phyloP scores from a whole-genome alignment of 176 grass and related monocot genomes.

The Zoysia pacifica region DNA sequence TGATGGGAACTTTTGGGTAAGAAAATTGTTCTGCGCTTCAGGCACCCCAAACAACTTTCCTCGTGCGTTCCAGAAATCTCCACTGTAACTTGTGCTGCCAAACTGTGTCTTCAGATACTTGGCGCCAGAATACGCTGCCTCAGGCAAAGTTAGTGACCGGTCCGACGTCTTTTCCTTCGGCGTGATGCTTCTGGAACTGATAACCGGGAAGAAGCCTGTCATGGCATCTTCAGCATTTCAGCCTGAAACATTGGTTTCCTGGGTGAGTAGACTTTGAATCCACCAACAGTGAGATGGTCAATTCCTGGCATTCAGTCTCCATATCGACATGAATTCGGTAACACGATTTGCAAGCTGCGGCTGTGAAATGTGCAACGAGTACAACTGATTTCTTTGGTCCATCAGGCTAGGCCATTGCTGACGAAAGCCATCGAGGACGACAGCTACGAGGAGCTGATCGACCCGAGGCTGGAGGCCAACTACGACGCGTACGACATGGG shows the following conservation, averaged over 20 bases:
- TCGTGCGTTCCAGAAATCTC: background rate
- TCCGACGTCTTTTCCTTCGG: slow-evolving; percentile 94
- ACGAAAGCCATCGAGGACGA: slow-evolving; percentile 49
- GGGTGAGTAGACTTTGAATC: slow-evolving; percentile 50
- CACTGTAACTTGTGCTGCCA: background rate
- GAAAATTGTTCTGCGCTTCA: background rate
- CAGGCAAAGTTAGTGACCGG: slow-evolving; percentile 70
- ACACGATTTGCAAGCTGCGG: background rate
- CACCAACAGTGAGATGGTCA: background rate
- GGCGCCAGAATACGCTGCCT: slow-evolving; percentile 76
- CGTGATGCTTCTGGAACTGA: slow-evolving; percentile 84
- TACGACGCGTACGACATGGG: slow-evolving; percentile 76
- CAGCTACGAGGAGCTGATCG: slow-evolving; percentile 63
- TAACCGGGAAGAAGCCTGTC: slow-evolving; percentile 71
- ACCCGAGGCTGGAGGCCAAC: slow-evolving; percentile 52
- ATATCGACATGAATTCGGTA: background rate
- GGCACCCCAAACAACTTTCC: background rate
- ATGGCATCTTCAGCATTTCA: slow-evolving; percentile 33
- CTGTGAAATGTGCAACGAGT: too few species aligned
- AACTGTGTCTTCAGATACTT: slow-evolving; percentile 57
- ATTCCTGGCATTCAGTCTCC: too few species aligned
- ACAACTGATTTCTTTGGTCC: background rate
- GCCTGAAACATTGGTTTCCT: slow-evolving; percentile 54
- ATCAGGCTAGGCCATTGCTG: slow-evolving; percentile 74
- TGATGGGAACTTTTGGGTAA: slow-evolving; percentile 86